Percentiles rank a stretch among this genome's conserved stretches.
These are phyloP conservation scores for Vanderwaltozyma yarrowii DNA, from an alignment of 805 yeast species.

Conservation along the genomic window DNA sequence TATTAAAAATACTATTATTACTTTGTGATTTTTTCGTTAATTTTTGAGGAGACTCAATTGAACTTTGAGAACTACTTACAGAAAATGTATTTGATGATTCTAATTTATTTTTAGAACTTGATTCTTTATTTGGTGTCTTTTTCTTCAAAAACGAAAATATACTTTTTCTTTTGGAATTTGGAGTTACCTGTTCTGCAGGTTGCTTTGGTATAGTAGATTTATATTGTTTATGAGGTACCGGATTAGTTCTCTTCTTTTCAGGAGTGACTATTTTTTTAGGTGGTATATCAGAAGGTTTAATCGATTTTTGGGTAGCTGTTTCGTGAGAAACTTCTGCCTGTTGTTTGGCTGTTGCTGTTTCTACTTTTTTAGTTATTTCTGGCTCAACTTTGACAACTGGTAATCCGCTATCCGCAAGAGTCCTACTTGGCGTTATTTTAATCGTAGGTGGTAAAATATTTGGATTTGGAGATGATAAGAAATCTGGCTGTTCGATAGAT, in stretches of 20 bases:
- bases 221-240: background rate
- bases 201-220: background rate
- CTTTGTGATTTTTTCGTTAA: constrained; percentile 21
- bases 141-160: constrained; percentile 24
- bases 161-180: constrained; percentile 15
- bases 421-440: background rate
- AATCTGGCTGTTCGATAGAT: constrained; percentile 21
- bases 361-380: background rate
- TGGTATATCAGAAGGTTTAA: too few species aligned
- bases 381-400: background rate
- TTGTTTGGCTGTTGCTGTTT: too few species aligned
- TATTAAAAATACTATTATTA: constrained; percentile 22
- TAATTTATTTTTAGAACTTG: constrained; percentile 3
- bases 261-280: background rate
- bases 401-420: background rate
- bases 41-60: constrained; percentile 13
- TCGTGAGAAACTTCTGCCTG: too few species aligned
- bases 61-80: constrained; percentile 4
- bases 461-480: constrained; percentile 20
- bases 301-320: too few species aligned
- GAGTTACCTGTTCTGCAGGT: background rate
- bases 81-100: constrained; percentile 13
- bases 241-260: background rate
- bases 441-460: background rate
- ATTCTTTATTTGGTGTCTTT: constrained; percentile 9